phyloP scores from a whole-genome alignment of 306 rosid genomes.

The Prunus mira region DNA sequence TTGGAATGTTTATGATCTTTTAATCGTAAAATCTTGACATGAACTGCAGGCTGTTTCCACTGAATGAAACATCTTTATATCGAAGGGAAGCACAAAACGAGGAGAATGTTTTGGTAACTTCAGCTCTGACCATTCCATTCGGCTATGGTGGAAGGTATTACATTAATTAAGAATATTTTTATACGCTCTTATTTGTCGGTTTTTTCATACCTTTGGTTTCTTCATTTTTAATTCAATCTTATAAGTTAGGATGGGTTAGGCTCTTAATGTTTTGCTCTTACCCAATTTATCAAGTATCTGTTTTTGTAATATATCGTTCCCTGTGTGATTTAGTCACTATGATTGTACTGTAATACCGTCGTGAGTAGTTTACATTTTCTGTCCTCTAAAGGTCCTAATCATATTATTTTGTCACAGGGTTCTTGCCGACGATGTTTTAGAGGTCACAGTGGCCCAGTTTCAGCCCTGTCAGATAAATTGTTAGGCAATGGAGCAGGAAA shows the following conservation, averaged over 20 bases:
- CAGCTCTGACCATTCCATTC: slow-evolving; percentile 78
- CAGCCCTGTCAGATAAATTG: slow-evolving; percentile 66
- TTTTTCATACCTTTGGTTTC: neutral
- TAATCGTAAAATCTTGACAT: neutral
- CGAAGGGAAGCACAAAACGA: slow-evolving; percentile 36
- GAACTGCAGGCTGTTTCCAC: slow-evolving; percentile 68
- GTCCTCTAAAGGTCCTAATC: slow-evolving; percentile 6
- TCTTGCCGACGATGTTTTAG: slow-evolving; percentile 56
- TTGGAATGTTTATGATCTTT: neutral
- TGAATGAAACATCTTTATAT: slow-evolving; percentile 41
- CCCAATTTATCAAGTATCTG: neutral
- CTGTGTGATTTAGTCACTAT: neutral
- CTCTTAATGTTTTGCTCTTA: neutral
- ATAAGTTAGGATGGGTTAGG: neutral
- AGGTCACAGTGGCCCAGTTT: slow-evolving; percentile 86
- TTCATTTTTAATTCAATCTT: neutral
- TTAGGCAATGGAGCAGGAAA: slow-evolving; percentile 62
- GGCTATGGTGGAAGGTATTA: slow-evolving; percentile 84
- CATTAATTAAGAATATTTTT: neutral
- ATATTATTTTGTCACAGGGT: slow-evolving; percentile 41
- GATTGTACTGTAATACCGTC: neutral
- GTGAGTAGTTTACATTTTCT: neutral
- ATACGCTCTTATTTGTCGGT: neutral
- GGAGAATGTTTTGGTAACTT: slow-evolving; percentile 62
- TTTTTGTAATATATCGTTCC: neutral